These are phyloP conservation scores for Fusarium sp. DNA, from an alignment of 2,329 filamentous ascomycete genomes.

Conservation along the genomic window DNA sequence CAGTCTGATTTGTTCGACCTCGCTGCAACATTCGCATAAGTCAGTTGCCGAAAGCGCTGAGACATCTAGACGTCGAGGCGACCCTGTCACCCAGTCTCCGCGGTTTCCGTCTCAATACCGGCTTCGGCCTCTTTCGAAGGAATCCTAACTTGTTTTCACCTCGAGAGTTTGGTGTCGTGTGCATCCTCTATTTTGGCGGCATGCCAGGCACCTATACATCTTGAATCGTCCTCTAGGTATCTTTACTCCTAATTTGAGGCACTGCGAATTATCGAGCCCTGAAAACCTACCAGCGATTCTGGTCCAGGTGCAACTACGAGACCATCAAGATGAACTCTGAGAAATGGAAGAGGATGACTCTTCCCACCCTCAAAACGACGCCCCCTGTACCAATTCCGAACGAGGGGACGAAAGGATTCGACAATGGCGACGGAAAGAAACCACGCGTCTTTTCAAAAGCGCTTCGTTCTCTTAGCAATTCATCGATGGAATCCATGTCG, in stretches of 20 bases:
- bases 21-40: constrained; percentile 40
- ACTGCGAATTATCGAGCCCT: constrained; percentile 10
- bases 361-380: constrained; percentile 49
- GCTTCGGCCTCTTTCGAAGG: constrained; percentile 16
- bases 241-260: constrained; percentile 19
- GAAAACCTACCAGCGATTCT: constrained; percentile 14
- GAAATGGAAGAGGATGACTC: constrained; percentile 54
- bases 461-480: constrained; percentile 57
- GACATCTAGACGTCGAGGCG: constrained; percentile 46
- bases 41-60: constrained; percentile 36
- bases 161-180: constrained; percentile 24
- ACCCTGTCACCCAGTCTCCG: constrained; percentile 24
- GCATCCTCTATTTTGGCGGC: constrained; percentile 31
- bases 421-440: constrained; percentile 52
- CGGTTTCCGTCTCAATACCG: constrained; percentile 23
- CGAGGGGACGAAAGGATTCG: constrained; percentile 39
- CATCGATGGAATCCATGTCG: constrained; percentile 58
- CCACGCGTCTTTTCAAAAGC: constrained; percentile 55
- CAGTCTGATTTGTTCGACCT: constrained; percentile 32
- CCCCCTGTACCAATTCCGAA: constrained; percentile 42
- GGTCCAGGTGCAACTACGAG: constrained; percentile 4
- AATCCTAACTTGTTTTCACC: constrained; percentile 30
- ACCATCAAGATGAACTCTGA: constrained; percentile 50
- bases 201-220: constrained; percentile 39
- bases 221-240: constrained; percentile 19